Conservation (phyloP, 768 basidiomycete species). For the Termitomyces sp. region DNA sequence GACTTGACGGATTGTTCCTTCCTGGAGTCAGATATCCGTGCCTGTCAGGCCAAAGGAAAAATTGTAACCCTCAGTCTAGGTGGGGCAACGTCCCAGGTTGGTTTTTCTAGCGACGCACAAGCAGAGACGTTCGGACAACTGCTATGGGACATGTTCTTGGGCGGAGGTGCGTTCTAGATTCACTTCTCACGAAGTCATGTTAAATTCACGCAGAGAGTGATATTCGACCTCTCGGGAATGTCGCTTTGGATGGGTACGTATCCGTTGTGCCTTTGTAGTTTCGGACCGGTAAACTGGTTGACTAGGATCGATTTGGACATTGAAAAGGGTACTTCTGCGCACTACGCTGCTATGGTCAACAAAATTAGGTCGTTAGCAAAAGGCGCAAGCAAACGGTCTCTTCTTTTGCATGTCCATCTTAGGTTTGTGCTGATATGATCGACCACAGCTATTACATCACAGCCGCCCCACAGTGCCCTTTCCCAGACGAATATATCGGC, state of each 20-base stretch:
- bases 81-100: conserved; percentile 52
- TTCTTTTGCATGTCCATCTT: background rate
- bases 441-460: conserved; percentile 54
- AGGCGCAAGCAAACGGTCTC: conserved; percentile 42
- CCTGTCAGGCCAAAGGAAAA: conserved; percentile 61
- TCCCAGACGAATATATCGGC: conserved; percentile 62
- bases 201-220: conserved; percentile 19
- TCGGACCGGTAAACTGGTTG: background rate
- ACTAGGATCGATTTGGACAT: conserved; percentile 65
- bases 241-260: conserved; percentile 61
- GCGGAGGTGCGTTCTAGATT: conserved; percentile 22
- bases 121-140: conserved; percentile 50
- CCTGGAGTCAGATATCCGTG: conserved; percentile 54
- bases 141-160: conserved; percentile 69
- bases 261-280: background rate
- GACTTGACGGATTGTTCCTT: conserved; percentile 59
- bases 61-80: conserved; percentile 48
- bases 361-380: conserved; percentile 43
- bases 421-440: background rate
- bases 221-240: conserved; percentile 62
- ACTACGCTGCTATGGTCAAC: conserved; percentile 49
- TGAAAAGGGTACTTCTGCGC: conserved; percentile 49
- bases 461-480: conserved; percentile 60
- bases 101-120: conserved; percentile 48
- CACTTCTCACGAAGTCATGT: background rate